Evolutionary conservation across 768 basidiomycete species (phyloP).

Genomic region (Leccinum barrowsii): DNA sequence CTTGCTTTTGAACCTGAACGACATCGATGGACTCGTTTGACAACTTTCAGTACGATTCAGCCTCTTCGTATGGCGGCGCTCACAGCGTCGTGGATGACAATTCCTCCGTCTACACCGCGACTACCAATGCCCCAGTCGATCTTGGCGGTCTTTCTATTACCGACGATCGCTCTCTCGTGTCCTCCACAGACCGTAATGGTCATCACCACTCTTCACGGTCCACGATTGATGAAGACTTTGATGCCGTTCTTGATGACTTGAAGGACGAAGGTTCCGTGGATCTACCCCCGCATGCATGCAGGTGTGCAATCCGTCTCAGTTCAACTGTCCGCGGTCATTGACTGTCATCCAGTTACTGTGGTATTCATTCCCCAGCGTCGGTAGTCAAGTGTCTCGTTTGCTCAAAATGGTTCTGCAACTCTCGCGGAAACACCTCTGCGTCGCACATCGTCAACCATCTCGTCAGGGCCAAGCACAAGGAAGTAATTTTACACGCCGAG

Average conservation of each 20-base stretch:
- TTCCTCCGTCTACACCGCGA: slow-evolving; percentile 77
- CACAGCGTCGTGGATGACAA: slow-evolving; percentile 74
- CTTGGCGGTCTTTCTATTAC: slow-evolving; percentile 63
- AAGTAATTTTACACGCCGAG: slow-evolving; percentile 94
- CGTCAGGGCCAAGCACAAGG: slow-evolving; percentile 98
- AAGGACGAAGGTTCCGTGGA: slow-evolving; percentile 79
- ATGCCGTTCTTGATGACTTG: slow-evolving; percentile 83
- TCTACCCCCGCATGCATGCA: slow-evolving; percentile 92
- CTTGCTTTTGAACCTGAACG: slow-evolving; percentile 16
- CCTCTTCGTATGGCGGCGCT: slow-evolving; percentile 71
- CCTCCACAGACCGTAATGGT: slow-evolving; percentile 38
- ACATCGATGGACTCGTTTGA: slow-evolving; percentile 73
- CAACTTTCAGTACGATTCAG: slow-evolving; percentile 82
- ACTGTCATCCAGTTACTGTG: slow-evolving; percentile 74
- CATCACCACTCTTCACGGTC: slow-evolving; percentile 34
- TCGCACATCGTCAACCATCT: slow-evolving; percentile 99
- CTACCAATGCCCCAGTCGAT: slow-evolving; percentile 59
- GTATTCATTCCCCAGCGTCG: slow-evolving; percentile 94
- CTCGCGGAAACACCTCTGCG: slow-evolving; percentile 94
- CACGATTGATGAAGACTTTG: slow-evolving; percentile 77
- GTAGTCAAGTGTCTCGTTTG: slow-evolving; percentile 95
- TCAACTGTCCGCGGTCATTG: slow-evolving; percentile 4
- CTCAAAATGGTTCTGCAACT: slow-evolving; percentile 98
- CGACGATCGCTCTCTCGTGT: slow-evolving; percentile 52
- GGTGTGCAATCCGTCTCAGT: slow-evolving; percentile 45